Evolutionary conservation across 169 alveolate species (phyloP).

Genomic region (Fabrea salina): DNA sequence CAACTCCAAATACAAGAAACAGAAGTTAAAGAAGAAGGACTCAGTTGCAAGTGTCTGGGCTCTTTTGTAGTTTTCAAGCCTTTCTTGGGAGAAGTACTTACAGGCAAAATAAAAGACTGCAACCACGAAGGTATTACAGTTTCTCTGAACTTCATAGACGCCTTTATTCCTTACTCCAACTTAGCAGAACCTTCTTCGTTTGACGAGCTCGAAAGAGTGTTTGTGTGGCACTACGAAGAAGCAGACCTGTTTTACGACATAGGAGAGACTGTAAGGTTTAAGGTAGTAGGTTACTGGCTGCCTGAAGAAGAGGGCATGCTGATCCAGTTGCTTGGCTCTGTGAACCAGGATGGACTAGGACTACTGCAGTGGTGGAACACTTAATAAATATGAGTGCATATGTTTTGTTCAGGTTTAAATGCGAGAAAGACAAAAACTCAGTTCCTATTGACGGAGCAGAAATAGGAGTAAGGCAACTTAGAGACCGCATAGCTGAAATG

Average conservation of each 20-base stretch:
- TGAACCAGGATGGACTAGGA: constrained; percentile 28
- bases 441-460: constrained; percentile 18
- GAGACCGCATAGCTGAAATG: constrained; percentile 11
- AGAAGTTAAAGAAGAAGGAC: background rate
- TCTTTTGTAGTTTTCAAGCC: constrained; percentile 9
- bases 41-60: background rate
- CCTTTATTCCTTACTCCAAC: background rate
- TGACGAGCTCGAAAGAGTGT: constrained; percentile 18
- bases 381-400: constrained; percentile 8
- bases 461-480: background rate
- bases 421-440: constrained; percentile 11
- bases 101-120: constrained; percentile 15
- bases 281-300: background rate
- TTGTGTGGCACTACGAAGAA: constrained; percentile 32
- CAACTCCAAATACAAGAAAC: background rate
- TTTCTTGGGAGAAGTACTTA: constrained; percentile 11
- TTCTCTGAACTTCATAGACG: background rate
- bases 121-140: constrained; percentile 19
- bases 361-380: constrained; percentile 17
- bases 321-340: background rate
- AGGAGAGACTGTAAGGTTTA: constrained; percentile 18
- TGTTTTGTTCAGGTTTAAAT: constrained; percentile 7
- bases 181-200: constrained; percentile 9
- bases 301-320: constrained; percentile 5
- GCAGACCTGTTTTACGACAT: constrained; percentile 18